phyloP scores from a whole-genome alignment of 2,329 filamentous ascomycete species.

The Sclerotinia trifoliorum region DNA sequence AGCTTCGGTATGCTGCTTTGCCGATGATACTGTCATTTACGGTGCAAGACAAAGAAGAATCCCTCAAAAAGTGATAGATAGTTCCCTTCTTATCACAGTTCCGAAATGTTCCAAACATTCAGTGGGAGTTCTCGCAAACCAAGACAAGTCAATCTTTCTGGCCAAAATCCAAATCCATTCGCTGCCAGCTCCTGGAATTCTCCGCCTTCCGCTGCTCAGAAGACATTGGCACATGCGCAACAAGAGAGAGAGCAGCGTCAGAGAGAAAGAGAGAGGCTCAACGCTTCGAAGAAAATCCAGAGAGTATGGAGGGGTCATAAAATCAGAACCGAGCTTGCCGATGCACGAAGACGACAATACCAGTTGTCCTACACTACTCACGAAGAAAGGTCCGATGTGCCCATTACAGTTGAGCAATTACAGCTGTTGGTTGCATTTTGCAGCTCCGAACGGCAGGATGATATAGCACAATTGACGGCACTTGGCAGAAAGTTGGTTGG shows the following conservation, averaged over 20 bases:
- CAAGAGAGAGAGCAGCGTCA: constrained; percentile 80
- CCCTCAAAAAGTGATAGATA: neutral
- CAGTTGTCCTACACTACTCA: constrained; percentile 48
- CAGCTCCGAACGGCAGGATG: constrained; percentile 46
- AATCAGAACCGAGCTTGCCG: constrained; percentile 57
- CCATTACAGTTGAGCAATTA: constrained; percentile 44
- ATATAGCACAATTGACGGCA: constrained; percentile 49
- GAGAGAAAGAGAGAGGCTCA: constrained; percentile 73
- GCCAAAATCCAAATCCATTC: constrained; percentile 78
- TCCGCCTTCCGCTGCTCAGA: constrained; percentile 60
- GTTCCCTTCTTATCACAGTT: constrained; percentile 1
- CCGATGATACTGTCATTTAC: constrained; percentile 25
- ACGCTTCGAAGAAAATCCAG: constrained; percentile 73
- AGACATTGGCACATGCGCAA: constrained; percentile 80
- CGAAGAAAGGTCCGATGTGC: neutral
- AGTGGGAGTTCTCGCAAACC: constrained; percentile 81
- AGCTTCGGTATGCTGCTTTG: constrained; percentile 32
- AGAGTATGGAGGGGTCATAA: constrained; percentile 77
- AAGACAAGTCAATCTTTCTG: constrained; percentile 91
- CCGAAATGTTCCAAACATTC: constrained; percentile 84
- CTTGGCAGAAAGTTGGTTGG: constrained; percentile 41
- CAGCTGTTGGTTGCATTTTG: constrained; percentile 53
- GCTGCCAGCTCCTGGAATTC: constrained; percentile 55
- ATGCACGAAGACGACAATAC: constrained; percentile 59
- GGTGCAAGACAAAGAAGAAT: constrained; percentile 19